These are phyloP conservation scores for Ambrosia artemisiifolia DNA, from an alignment of 129 eudicot genomes.

Conservation along the genomic window DNA sequence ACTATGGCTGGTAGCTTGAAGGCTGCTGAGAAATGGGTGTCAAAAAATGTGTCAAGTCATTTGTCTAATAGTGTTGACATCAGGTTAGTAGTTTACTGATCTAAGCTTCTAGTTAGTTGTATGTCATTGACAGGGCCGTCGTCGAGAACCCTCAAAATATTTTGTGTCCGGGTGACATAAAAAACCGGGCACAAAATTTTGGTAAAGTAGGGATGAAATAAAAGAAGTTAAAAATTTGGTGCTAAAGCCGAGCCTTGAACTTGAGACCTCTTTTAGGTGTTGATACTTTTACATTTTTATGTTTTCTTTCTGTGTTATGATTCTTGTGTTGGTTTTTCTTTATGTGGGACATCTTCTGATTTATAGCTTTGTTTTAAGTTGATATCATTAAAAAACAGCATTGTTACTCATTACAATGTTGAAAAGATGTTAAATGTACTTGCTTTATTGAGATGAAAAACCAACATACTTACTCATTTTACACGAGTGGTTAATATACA, in stretches of 20 bases:
- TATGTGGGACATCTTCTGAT: background rate
- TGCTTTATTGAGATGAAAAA: too few relatives aligned
- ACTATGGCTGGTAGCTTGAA: constrained; percentile 45
- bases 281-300: background rate
- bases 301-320: background rate
- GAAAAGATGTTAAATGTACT: background rate
- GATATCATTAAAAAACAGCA: too few relatives aligned
- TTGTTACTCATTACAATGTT: background rate
- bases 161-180: too few relatives aligned
- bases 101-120: background rate
- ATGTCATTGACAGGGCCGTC: background rate
- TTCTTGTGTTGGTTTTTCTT: constrained; percentile 14
- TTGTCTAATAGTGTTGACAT: constrained; percentile 61
- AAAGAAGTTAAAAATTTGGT: too few relatives aligned
- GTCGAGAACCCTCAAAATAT: too few relatives aligned
- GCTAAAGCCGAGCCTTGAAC: too few relatives aligned
- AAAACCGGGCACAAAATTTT: too few relatives aligned
- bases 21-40: constrained; percentile 94
- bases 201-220: too few relatives aligned
- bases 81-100: constrained; percentile 38
- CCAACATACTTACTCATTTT: background rate
- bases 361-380: background rate
- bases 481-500: background rate
- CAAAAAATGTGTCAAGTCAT: constrained; percentile 73
- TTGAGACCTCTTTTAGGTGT: too few relatives aligned